Evolutionary conservation across 140 eudicot species (phyloP).

Genomic region (Erigeron philadelphicus): DNA sequence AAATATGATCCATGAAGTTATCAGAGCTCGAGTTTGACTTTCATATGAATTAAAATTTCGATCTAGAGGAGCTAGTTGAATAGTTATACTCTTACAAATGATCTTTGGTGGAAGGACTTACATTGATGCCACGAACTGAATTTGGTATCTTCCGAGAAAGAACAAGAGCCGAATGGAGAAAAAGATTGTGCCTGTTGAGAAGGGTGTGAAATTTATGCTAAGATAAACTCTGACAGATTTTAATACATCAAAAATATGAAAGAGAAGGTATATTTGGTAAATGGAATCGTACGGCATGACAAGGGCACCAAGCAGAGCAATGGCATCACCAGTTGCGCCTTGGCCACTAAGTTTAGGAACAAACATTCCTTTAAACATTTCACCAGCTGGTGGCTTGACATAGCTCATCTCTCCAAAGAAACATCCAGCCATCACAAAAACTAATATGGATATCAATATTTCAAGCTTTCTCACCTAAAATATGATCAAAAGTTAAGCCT

Average conservation of each 20-base stretch:
- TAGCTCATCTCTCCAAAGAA: conserved; percentile 84
- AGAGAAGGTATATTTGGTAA: background rate
- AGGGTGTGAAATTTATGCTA: background rate
- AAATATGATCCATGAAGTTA: conserved; percentile 15
- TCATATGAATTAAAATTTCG: too few species aligned
- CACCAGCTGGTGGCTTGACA: conserved; percentile 79
- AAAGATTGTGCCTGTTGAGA: conserved; percentile 69
- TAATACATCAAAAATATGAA: background rate
- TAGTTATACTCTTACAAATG: too few species aligned
- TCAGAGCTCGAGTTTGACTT: conserved; percentile 22
- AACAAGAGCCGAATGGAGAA: conserved; percentile 92
- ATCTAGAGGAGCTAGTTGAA: too few species aligned
- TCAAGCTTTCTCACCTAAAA: conserved; percentile 83
- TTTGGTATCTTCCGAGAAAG: conserved; percentile 66
- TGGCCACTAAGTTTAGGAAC: conserved; percentile 71
- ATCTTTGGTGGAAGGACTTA: conserved; percentile 25
- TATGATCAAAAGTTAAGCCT: too few species aligned
- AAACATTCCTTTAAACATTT: conserved; percentile 77
- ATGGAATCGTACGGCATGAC: conserved; percentile 66
- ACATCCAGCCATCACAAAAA: conserved; percentile 83
- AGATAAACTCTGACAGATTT: background rate
- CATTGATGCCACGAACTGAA: conserved; percentile 69
- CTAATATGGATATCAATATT: conserved; percentile 61
- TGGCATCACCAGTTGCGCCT: conserved; percentile 91
- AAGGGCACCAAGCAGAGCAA: conserved; percentile 88